Conservation (phyloP, 805 yeast species). For the Metschnikowia continentalis region DNA sequence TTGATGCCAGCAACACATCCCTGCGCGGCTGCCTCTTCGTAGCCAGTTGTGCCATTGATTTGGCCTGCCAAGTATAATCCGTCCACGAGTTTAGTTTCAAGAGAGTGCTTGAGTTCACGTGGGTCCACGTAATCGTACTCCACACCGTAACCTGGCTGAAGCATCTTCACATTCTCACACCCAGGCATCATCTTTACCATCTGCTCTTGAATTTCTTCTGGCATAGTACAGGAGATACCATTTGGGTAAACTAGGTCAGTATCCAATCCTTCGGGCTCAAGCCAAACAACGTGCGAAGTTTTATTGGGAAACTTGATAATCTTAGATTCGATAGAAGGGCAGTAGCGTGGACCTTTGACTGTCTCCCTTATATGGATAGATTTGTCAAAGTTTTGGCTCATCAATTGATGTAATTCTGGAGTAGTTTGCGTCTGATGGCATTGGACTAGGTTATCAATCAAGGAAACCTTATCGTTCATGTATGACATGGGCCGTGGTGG, state of each 20-base stretch:
- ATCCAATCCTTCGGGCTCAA: conserved; percentile 93
- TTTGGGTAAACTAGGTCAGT: conserved; percentile 90
- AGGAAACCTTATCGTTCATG: conserved; percentile 63
- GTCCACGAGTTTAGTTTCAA: conserved; percentile 74
- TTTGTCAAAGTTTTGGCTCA: conserved; percentile 67
- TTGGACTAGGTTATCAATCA: conserved; percentile 52
- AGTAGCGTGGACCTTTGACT: conserved; percentile 93
- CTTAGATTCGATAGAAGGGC: conserved; percentile 95
- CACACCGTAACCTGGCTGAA: conserved; percentile 98
- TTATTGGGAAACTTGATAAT: conserved; percentile 76
- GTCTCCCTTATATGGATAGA: conserved; percentile 90
- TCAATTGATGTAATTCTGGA: conserved; percentile 62
- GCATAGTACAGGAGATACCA: conserved; percentile 95
- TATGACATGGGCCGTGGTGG: conserved; percentile 91
- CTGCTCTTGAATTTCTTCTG: conserved; percentile 79
- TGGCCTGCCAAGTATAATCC: conserved; percentile 94
- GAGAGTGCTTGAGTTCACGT: conserved; percentile 67
- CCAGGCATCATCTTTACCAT: conserved; percentile 82
- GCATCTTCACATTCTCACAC: conserved; percentile 78
- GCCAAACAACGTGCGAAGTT: conserved; percentile 78
- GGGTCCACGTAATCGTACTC: conserved; percentile 97
- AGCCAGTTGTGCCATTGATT: conserved; percentile 97
- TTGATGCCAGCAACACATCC: conserved; percentile 95
- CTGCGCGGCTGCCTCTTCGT: conserved; percentile 98
- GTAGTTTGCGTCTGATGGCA: conserved; percentile 84